phyloP scores from a whole-genome alignment of 306 rosid species.

The Glycine latifolia region DNA sequence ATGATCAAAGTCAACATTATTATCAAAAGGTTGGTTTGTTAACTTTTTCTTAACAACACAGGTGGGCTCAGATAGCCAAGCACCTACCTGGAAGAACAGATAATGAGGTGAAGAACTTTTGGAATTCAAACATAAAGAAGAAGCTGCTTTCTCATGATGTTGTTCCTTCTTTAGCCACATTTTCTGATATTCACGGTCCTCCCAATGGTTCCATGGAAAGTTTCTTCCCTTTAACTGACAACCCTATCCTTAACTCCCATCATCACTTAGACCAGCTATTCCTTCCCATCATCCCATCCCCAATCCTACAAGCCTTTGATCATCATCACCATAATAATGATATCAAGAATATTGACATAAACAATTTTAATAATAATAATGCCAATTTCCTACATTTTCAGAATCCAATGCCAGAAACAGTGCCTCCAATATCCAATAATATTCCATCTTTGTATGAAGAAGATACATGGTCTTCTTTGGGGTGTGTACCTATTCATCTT shows the following conservation, averaged over 20 bases:
- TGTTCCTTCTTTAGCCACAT: constrained; percentile 59
- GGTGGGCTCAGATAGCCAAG: constrained; percentile 99
- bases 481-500: constrained; percentile 47
- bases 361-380: background rate
- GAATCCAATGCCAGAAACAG: constrained; percentile 47
- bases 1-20: constrained; percentile 12
- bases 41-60: constrained; percentile 41
- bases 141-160: constrained; percentile 74
- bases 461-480: constrained; percentile 52
- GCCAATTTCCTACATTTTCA: constrained; percentile 50
- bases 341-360: constrained; percentile 50
- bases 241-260: constrained; percentile 58
- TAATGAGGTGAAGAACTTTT: constrained; percentile 96
- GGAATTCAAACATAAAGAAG: constrained; percentile 99
- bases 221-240: constrained; percentile 65
- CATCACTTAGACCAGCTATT: constrained; percentile 48
- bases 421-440: constrained; percentile 36
- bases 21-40: constrained; percentile 29
- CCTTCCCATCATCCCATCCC: constrained; percentile 62
- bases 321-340: constrained; percentile 42
- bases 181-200: constrained; percentile 56
- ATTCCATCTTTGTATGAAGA: constrained; percentile 50
- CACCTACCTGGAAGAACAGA: constrained; percentile 99
- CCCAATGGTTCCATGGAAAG: constrained; percentile 37
- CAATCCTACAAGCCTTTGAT: constrained; percentile 57